Conservation (phyloP, 2,329 filamentous ascomycete species). For the Rutstroemia sp. region DNA sequence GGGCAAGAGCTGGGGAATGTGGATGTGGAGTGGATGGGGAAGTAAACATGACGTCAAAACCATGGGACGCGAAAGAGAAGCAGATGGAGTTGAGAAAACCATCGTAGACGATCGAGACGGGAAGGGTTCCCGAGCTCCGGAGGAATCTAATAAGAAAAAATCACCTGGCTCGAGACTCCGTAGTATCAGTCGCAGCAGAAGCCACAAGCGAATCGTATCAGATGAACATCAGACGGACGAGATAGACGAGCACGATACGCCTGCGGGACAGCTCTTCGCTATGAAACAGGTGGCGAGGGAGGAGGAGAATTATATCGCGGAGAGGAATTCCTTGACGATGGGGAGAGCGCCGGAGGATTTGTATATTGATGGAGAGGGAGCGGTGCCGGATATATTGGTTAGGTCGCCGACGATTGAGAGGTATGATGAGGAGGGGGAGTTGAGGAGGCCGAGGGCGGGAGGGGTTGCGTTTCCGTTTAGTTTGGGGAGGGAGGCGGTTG, state of each 20-base stretch:
- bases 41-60: slow-evolving; percentile 80
- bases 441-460: slow-evolving; percentile 58
- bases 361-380: neutral
- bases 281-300: slow-evolving; percentile 30
- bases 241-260: slow-evolving; percentile 33
- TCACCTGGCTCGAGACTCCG: slow-evolving; percentile 9
- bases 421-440: slow-evolving; percentile 36
- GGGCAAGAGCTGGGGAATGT: slow-evolving; percentile 64
- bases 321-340: slow-evolving; percentile 4
- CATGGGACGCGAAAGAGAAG: slow-evolving; percentile 50
- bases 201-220: slow-evolving; percentile 39
- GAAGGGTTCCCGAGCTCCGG: slow-evolving; percentile 32
- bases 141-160: slow-evolving; percentile 17
- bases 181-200: slow-evolving; percentile 32
- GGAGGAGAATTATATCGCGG: slow-evolving; percentile 28
- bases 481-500: slow-evolving; percentile 44
- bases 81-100: slow-evolving; percentile 30
- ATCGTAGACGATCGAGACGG: slow-evolving; percentile 35
- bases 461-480: slow-evolving; percentile 70
- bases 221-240: slow-evolving; percentile 44
- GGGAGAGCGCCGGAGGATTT: neutral
- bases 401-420: slow-evolving; percentile 12
- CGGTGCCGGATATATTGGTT: slow-evolving; percentile 10
- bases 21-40: slow-evolving; percentile 81
- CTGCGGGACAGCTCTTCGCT: slow-evolving; percentile 37